Evolutionary conservation across 2,329 filamentous ascomycete species (phyloP).

Genomic region (Mycosphaerella sp.): DNA sequence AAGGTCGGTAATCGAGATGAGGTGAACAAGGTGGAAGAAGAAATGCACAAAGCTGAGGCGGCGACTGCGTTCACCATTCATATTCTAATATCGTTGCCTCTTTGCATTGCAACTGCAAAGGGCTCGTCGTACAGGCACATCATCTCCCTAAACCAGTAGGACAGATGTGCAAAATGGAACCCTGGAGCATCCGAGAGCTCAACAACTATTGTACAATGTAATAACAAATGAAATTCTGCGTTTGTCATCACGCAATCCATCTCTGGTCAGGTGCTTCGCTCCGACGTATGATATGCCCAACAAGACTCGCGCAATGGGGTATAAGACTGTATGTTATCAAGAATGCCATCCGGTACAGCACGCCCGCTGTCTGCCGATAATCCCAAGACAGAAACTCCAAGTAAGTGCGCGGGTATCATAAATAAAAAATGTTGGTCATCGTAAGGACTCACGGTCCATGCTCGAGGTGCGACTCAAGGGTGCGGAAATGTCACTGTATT

Average conservation of each 20-base stretch:
- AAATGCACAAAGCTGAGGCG: no score
- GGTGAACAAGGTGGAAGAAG: no score
- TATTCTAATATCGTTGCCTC: not conserved
- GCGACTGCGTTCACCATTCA: no score
- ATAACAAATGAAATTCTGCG: not conserved
- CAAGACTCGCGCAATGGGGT: conserved; percentile 4
- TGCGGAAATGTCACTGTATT: conserved; percentile 20
- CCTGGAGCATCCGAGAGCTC: not conserved
- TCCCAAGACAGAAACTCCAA: conserved; percentile 12
- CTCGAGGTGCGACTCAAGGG: conserved; percentile 32
- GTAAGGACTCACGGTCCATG: conserved; percentile 29
- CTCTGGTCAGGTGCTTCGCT: not conserved
- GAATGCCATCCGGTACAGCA: conserved; percentile 5
- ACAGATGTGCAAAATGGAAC: not conserved
- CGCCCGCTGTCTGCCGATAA: conserved; percentile 10
- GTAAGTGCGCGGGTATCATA: conserved; percentile 10
- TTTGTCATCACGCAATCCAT: not conserved
- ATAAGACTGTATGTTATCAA: conserved; percentile 8
- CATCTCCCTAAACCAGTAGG: not conserved
- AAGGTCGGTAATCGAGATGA: no score
- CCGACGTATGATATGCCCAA: not conserved
- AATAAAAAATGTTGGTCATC: conserved; percentile 13
- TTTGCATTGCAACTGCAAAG: conserved; percentile 1
- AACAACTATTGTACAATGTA: not conserved
- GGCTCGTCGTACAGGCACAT: conserved; percentile 4